Percentiles rank a stretch among this genome's conserved stretches.
Evolutionary conservation across 2,329 filamentous ascomycete genomes (phyloP).

Genomic region (Calonectria fujianensis): DNA sequence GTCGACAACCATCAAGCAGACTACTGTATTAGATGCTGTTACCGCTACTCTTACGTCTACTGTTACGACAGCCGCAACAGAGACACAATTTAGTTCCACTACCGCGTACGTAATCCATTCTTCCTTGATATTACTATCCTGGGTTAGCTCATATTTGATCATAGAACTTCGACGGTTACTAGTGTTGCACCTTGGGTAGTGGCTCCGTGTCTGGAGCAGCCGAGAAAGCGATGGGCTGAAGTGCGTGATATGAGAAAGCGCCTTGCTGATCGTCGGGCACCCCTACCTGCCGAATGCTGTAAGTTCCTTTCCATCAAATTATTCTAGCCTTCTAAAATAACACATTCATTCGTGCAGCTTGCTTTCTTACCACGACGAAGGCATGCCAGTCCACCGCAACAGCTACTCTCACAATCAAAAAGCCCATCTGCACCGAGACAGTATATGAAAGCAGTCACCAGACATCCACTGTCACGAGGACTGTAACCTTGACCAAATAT

Average conservation of each 20-base stretch:
- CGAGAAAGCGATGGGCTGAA: not conserved
- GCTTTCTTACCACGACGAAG: not conserved
- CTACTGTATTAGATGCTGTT: not conserved
- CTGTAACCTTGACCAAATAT: not conserved
- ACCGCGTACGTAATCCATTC: not conserved
- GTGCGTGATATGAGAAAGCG: not conserved
- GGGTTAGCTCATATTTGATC: not conserved
- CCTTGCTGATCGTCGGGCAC: not conserved
- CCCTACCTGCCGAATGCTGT: not conserved
- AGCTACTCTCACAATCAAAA: not conserved
- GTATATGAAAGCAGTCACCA: not conserved
- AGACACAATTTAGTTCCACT: not conserved
- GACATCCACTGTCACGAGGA: not conserved
- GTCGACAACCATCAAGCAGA: not conserved
- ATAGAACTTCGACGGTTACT: not conserved
- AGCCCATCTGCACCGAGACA: not conserved
- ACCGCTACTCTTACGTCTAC: not conserved
- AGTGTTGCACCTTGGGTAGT: not conserved
- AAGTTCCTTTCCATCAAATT: not conserved
- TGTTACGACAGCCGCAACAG: not conserved
- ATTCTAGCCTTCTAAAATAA: not conserved
- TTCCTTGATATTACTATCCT: not conserved
- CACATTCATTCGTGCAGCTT: not conserved
- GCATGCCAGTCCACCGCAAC: not conserved
- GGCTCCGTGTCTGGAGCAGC: not conserved